These are phyloP conservation scores for Fraxinus xanthoxyloides DNA, from an alignment of 305 asterid genomes.

Conservation along the genomic window DNA sequence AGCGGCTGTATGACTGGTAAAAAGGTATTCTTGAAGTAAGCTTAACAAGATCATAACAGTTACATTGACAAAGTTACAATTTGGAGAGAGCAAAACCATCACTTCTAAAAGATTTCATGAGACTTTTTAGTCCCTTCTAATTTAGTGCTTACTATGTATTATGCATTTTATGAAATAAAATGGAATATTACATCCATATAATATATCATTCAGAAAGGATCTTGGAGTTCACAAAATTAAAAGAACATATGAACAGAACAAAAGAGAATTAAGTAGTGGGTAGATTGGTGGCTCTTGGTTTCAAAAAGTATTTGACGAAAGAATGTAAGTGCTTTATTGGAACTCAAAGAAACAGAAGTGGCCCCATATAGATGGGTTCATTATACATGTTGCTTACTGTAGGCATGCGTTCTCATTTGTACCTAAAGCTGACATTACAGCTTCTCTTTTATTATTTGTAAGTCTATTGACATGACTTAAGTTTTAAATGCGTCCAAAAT, in stretches of 20 bases:
- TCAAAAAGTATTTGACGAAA: background rate
- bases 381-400: background rate
- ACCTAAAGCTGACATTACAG: background rate
- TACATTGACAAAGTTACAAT: conserved; percentile 1
- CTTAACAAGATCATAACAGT: conserved; percentile 7
- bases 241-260: background rate
- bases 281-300: background rate
- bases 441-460: background rate
- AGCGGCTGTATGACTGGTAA: conserved; percentile 88
- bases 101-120: background rate
- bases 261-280: background rate
- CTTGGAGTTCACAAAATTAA: background rate
- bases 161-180: background rate
- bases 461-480: background rate
- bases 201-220: background rate
- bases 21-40: conserved; percentile 15
- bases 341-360: background rate
- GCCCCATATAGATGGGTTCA: background rate
- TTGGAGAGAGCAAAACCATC: background rate
- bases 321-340: background rate
- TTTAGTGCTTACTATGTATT: background rate
- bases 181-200: background rate
- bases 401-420: background rate
- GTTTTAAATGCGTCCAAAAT: background rate
- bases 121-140: background rate